Evolutionary conservation across 1,139 yeast species (phyloP), one percentile per base, ranked within the genome.

Genomic region (Yamadazyma triangularis): DNA sequence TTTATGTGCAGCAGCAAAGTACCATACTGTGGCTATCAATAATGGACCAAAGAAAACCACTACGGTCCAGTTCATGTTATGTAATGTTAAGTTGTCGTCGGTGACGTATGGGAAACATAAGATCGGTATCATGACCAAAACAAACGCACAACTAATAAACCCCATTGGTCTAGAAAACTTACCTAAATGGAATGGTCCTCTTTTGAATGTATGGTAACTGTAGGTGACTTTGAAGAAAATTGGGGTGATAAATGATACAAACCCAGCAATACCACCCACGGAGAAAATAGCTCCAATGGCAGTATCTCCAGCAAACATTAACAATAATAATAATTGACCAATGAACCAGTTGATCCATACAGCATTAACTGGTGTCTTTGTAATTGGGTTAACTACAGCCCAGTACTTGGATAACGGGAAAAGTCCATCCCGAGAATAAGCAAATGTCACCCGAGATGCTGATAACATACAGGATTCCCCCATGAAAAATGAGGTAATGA

Each of bases 241-340:
- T 14, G 89, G 89, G 44, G 77, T 61, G n/a, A 77, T 69, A 52
- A 81, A 81, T 1, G 88, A 80, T 38, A 80, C 69, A 47, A 79
- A 80, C 0, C 85, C 79, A 12, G 84, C 74, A 48, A 80, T 79
- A 33, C 87, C 89, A 31, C 87, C 87, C 24, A 81, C 85, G 1
- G 85, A 78, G 58, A 82, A 82, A 34, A 80, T 77, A 28, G 91
- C 89, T 25, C 78, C 81, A 45, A 82, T 77, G 26, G 88, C 84
- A 10, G 73, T 66, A 34, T 71, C 77, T 23, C 85, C 86, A 20
- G 82, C 83, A 57, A 81, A 79, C 49, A 79, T 66, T 38, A 79
- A 62, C 33, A 78, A 64, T 37, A 81, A 62, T 22, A 75, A 57
- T 18, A 77, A 62, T 47, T 74, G 73, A 23, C 84, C 86, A 33